phyloP scores from a whole-genome alignment of 2,329 filamentous ascomycete genomes.

The Aspergillus sergii region DNA sequence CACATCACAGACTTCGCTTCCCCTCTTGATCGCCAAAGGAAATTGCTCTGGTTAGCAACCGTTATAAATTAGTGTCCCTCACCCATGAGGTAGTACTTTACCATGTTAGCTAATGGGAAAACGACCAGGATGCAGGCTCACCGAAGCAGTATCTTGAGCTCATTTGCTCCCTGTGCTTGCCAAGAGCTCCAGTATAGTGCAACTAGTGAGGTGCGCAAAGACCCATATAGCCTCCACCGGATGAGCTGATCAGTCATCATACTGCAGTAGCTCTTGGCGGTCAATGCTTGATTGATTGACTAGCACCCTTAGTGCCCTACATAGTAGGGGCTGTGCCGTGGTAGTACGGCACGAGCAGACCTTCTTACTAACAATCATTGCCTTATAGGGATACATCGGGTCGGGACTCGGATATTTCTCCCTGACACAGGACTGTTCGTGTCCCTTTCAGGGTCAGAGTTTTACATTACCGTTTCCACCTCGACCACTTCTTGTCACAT shows the following conservation, averaged over 20 bases:
- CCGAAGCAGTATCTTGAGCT: not conserved
- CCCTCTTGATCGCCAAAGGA: conserved; percentile 17
- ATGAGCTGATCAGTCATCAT: conserved; percentile 14
- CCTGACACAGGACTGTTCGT: not conserved
- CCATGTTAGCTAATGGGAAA: not conserved
- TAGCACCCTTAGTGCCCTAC: conserved; percentile 2
- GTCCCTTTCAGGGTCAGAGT: not conserved
- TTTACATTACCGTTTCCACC: not conserved
- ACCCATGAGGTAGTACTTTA: not conserved
- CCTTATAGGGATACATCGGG: conserved; percentile 21
- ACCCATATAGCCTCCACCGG: not conserved
- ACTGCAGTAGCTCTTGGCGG: conserved; percentile 13
- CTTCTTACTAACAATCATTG: conserved; percentile 9
- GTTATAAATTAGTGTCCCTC: conserved; percentile 3
- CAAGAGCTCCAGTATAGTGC: not conserved
- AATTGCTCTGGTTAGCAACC: conserved; percentile 2
- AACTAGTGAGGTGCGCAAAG: not conserved
- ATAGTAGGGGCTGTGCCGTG: not conserved
- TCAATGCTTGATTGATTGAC: conserved; percentile 20
- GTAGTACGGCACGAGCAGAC: not conserved
- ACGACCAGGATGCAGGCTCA: not conserved
- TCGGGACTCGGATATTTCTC: conserved; percentile 8
- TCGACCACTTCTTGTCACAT: not conserved
- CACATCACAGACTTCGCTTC: conserved; percentile 18
- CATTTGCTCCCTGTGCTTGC: not conserved